These are phyloP conservation scores for Nematodospora anomalae DNA, from an alignment of 1,139 yeast species.

Conservation along the genomic window DNA sequence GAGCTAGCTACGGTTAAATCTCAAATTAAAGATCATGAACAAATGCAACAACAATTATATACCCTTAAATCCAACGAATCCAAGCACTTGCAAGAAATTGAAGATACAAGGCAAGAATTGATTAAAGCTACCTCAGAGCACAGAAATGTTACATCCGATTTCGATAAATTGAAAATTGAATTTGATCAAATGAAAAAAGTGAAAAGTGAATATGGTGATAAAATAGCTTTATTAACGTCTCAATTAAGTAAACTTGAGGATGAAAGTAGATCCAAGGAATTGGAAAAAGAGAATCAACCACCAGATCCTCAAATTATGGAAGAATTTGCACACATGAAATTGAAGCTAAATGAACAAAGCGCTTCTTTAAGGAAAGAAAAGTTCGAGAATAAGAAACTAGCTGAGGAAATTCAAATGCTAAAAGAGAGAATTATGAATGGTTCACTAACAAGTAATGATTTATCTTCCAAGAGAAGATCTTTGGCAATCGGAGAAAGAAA, in stretches of 20 bases:
- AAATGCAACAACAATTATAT: constrained; percentile 4
- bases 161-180: constrained; percentile 34
- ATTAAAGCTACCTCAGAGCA: constrained; percentile 9
- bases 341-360: constrained; percentile 53
- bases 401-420: constrained; percentile 58
- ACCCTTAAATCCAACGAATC: constrained; percentile 5
- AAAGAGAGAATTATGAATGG: constrained; percentile 40
- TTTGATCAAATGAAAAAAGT: constrained; percentile 30
- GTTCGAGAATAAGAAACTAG: constrained; percentile 53
- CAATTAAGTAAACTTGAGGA: constrained; percentile 24
- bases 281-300: constrained; percentile 42
- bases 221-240: constrained; percentile 25
- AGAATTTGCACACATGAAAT: constrained; percentile 51
- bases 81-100: constrained; percentile 10
- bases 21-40: constrained; percentile 5
- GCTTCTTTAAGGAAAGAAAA: constrained; percentile 52
- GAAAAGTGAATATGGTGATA: constrained; percentile 28
- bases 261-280: constrained; percentile 19
- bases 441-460: constrained; percentile 20
- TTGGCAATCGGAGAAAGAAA: constrained; percentile 37
- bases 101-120: constrained; percentile 7
- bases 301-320: constrained; percentile 37
- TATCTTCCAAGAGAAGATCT: constrained; percentile 32
- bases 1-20: constrained; percentile 11
- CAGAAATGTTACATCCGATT: constrained; percentile 17